Conservation (phyloP, 2,329 filamentous ascomycete genomes). For the Orbilia oligospora region DNA sequence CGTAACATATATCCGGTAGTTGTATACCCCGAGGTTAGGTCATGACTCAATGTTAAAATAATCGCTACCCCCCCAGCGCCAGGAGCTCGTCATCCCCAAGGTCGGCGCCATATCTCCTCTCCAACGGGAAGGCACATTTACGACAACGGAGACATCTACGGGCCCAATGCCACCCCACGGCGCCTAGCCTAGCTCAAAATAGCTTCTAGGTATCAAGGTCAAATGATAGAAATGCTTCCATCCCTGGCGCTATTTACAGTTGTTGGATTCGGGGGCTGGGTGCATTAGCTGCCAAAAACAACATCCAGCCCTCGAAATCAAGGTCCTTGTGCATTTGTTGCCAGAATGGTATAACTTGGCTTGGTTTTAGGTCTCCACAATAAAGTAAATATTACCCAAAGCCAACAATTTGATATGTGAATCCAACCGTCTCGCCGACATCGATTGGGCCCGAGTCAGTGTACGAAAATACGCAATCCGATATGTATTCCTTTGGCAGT, state of each 20-base stretch:
- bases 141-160: slow-evolving; percentile 35
- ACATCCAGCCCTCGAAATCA: too few relatives aligned
- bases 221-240: slow-evolving; percentile 29
- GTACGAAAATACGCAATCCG: not conserved
- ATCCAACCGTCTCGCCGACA: not conserved
- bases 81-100: slow-evolving; percentile 48
- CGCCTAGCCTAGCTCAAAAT: not conserved
- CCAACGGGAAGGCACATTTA: slow-evolving; percentile 47
- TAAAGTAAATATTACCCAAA: not conserved
- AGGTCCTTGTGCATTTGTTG: slow-evolving; percentile 3
- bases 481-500: slow-evolving; percentile 8
- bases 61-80: not conserved
- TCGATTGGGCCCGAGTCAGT: not conserved
- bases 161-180: not conserved
- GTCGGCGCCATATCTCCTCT: not conserved
- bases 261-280: slow-evolving; percentile 8
- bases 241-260: slow-evolving; percentile 24
- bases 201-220: slow-evolving; percentile 17
- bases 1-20: slow-evolving; percentile 26
- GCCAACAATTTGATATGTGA: not conserved
- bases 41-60: not conserved
- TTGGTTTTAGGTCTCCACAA: slow-evolving; percentile 16
- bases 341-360: not conserved
- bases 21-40: slow-evolving; percentile 19
- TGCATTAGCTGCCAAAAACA: slow-evolving; percentile 6